phyloP scores from a whole-genome alignment of 352 stramenopile species.

The Bremia lactucae region DNA sequence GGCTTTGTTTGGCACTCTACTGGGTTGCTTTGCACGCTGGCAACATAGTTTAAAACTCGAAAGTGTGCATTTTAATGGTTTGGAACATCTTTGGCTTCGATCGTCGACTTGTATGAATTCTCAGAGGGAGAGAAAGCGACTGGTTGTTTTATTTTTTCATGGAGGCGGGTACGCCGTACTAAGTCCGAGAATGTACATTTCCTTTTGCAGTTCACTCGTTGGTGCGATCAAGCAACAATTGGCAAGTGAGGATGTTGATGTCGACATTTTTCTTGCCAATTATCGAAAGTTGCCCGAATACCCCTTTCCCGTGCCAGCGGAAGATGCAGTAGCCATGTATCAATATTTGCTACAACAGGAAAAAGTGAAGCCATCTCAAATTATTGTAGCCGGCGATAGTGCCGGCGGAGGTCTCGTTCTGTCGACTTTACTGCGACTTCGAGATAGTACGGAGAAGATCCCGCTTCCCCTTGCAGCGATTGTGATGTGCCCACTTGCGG shows the following conservation, averaged over 20 bases:
- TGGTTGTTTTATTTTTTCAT: slow-evolving; percentile 44
- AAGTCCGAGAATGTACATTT: slow-evolving; percentile 30
- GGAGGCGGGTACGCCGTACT: slow-evolving; percentile 37
- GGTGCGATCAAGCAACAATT: slow-evolving; percentile 14
- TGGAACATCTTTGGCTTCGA: slow-evolving; percentile 46
- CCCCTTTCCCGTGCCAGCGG: slow-evolving; percentile 20
- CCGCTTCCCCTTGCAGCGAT: slow-evolving; percentile 22
- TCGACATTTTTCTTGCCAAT: slow-evolving; percentile 29
- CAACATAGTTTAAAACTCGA: slow-evolving; percentile 17
- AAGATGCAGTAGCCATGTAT: slow-evolving; percentile 29
- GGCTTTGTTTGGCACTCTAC: slow-evolving; percentile 11
- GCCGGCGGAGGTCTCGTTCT: slow-evolving; percentile 29
- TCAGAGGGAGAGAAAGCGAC: slow-evolving; percentile 3
- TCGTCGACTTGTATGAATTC: not conserved
- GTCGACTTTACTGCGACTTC: slow-evolving; percentile 27
- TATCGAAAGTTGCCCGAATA: slow-evolving; percentile 33
- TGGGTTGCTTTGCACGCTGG: slow-evolving; percentile 17
- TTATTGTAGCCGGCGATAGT: slow-evolving; percentile 32
- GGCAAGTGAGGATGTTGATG: slow-evolving; percentile 1
- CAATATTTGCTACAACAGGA: slow-evolving; percentile 33
- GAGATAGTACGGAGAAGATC: slow-evolving; percentile 10
- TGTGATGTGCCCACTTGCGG: slow-evolving; percentile 27
- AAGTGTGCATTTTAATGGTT: slow-evolving; percentile 19
- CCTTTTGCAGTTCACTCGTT: slow-evolving; percentile 17
- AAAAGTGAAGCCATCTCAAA: slow-evolving; percentile 16